Percentiles rank a stretch among this genome's conserved stretches.
Evolutionary conservation across 1,284 basidiomycete genomes (phyloP).

Genomic region (Paramarasmius palmivorus): DNA sequence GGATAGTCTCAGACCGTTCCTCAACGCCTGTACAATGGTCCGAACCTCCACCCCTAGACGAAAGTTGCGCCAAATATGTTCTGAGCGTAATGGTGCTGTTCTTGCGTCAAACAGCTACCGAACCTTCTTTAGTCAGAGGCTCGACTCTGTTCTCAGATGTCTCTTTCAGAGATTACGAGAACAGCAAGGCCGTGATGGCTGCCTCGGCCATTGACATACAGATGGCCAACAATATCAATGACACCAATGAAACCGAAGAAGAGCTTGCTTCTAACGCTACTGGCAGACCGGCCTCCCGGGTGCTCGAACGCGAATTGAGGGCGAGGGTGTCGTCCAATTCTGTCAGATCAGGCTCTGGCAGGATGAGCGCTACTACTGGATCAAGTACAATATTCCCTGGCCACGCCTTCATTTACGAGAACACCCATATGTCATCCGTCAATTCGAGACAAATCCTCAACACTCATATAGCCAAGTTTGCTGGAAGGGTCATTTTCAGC

Average conservation of each 20-base stretch:
- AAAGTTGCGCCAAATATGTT: slow-evolving; percentile 84
- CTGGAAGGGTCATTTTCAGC: slow-evolving; percentile 83
- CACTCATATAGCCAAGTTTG: slow-evolving; percentile 63
- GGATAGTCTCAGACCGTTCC: slow-evolving; percentile 25
- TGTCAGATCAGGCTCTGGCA: slow-evolving; percentile 36
- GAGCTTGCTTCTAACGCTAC: slow-evolving; percentile 19
- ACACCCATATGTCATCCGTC: slow-evolving; percentile 63
- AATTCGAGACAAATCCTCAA: slow-evolving; percentile 60
- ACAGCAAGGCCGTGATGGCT: slow-evolving; percentile 41
- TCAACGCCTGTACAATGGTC: slow-evolving; percentile 45
- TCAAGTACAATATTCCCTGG: slow-evolving; percentile 40
- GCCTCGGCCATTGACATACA: slow-evolving; percentile 11
- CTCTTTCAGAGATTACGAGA: slow-evolving; percentile 71
- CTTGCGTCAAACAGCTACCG: slow-evolving; percentile 71
- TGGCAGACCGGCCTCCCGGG: slow-evolving; percentile 8
- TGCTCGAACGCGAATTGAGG: slow-evolving; percentile 24
- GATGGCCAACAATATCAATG: not conserved
- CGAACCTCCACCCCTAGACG: slow-evolving; percentile 82
- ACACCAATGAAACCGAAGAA: slow-evolving; percentile 9
- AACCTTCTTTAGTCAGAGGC: slow-evolving; percentile 62
- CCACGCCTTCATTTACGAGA: slow-evolving; percentile 58
- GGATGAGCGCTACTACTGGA: slow-evolving; percentile 25
- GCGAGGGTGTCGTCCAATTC: slow-evolving; percentile 45
- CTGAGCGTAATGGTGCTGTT: slow-evolving; percentile 83
- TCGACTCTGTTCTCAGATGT: slow-evolving; percentile 64